Conservation (phyloP, 257 asterid species). For the Parsonsia alboflavescens region DNA sequence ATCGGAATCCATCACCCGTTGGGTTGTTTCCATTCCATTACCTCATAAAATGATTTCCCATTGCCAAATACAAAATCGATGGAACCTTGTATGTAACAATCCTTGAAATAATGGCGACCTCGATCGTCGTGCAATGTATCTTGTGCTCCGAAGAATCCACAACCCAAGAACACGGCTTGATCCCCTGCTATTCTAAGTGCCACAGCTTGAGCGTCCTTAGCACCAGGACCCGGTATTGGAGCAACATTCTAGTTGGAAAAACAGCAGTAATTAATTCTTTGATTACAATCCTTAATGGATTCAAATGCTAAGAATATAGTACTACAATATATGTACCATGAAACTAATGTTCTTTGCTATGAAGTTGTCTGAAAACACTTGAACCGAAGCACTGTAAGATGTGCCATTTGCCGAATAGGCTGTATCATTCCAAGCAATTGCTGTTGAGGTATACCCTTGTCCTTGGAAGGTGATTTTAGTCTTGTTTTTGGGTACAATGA, state of each 20-base stretch:
- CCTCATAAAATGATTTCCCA: conserved; percentile 83
- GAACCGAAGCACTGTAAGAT: conserved; percentile 81
- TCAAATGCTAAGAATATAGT: not conserved
- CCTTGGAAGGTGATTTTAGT: conserved; percentile 88
- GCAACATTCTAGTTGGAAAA: conserved; percentile 55
- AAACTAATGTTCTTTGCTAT: conserved; percentile 85
- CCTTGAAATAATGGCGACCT: conserved; percentile 88
- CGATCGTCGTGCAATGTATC: conserved; percentile 90
- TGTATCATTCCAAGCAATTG: conserved; percentile 85
- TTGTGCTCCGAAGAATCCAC: conserved; percentile 96
- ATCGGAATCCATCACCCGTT: too few species aligned
- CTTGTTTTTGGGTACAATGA: conserved; percentile 58
- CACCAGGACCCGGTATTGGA: conserved; percentile 78
- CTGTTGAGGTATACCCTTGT: conserved; percentile 85
- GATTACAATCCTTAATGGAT: not conserved
- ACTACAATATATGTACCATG: conserved; percentile 48
- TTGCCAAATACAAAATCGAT: conserved; percentile 89
- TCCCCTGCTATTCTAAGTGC: conserved; percentile 81
- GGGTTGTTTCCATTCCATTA: too few species aligned
- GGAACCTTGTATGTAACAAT: conserved; percentile 94
- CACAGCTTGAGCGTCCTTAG: conserved; percentile 82
- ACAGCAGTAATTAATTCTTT: not conserved
- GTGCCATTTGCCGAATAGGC: conserved; percentile 83
- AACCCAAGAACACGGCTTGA: conserved; percentile 79
- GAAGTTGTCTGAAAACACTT: conserved; percentile 73